Evolutionary conservation across 768 basidiomycete species (phyloP).

Genomic region (Hygrophorus pudorinus): DNA sequence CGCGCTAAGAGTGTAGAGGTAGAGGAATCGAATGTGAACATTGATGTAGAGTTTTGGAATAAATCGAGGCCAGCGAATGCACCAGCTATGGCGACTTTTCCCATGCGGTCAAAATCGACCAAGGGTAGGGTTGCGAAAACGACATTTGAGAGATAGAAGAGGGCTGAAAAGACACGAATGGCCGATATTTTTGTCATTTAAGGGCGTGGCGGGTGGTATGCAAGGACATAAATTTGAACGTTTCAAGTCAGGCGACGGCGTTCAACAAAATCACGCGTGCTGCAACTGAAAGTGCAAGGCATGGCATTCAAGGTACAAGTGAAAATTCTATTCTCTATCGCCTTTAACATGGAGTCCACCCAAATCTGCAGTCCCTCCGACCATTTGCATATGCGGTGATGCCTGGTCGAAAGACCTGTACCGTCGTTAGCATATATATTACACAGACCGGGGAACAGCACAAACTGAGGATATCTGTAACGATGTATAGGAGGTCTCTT

Average conservation of each 20-base stretch:
- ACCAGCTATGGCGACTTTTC: conserved; percentile 81
- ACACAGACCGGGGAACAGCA: conserved; percentile 10
- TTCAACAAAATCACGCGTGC: no score
- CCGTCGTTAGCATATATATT: conserved; percentile 8
- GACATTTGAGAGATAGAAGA: conserved; percentile 21
- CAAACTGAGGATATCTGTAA: conserved; percentile 68
- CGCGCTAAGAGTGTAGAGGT: conserved; percentile 65
- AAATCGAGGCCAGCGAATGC: conserved; percentile 82
- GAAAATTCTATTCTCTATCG: no score
- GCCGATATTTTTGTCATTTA: no score
- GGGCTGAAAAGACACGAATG: conserved; percentile 1
- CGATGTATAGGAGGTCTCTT: conserved; percentile 45
- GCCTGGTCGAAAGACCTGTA: conserved; percentile 45
- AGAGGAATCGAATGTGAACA: conserved; percentile 53
- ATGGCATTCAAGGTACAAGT: no score
- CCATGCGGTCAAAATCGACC: conserved; percentile 78
- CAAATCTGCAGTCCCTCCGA: conserved; percentile 33
- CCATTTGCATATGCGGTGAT: conserved; percentile 51
- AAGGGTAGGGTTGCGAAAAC: conserved; percentile 36
- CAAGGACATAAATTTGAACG: conserved; percentile 1
- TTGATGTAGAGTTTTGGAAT: conserved; percentile 42
- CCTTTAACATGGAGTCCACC: no score
- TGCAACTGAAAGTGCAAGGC: no score
- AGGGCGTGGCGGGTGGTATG: conserved; percentile 1
- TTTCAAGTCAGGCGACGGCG: neutral